phyloP scores from a whole-genome alignment of 2,329 filamentous ascomycete genomes.

The Neospermospora avenae region DNA sequence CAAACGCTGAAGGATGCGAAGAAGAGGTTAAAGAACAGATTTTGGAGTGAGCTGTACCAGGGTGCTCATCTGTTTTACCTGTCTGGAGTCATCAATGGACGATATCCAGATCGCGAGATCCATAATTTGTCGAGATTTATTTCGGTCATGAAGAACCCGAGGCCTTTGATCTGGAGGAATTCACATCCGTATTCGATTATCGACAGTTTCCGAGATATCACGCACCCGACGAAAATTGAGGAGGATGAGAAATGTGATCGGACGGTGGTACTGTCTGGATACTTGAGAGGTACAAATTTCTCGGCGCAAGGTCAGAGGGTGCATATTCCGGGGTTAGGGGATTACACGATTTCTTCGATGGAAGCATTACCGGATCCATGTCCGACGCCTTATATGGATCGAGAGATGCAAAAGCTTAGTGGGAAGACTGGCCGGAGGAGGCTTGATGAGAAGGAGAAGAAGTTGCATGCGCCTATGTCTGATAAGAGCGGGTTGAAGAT shows the following conservation, averaged over 20 bases:
- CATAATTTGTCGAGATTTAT: conserved; percentile 94
- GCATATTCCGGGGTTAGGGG: conserved; percentile 89
- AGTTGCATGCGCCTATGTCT: conserved; percentile 95
- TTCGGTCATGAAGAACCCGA: conserved; percentile 98
- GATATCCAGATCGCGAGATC: conserved; percentile 94
- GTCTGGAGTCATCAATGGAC: conserved; percentile 91
- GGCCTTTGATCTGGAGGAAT: conserved; percentile 95
- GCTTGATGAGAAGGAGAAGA: conserved; percentile 94
- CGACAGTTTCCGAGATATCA: conserved; percentile 93
- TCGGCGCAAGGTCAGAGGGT: conserved; percentile 79
- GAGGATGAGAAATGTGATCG: conserved; percentile 86
- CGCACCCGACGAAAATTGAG: conserved; percentile 87
- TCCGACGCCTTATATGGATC: conserved; percentile 87
- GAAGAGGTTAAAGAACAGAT: conserved; percentile 90
- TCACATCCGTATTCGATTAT: conserved; percentile 91
- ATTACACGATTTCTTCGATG: conserved; percentile 78
- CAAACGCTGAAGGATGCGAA: conserved; percentile 90
- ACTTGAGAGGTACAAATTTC: conserved; percentile 93
- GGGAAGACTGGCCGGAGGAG: conserved; percentile 79
- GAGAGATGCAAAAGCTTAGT: conserved; percentile 76
- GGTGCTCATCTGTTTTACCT: conserved; percentile 97
- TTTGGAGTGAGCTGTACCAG: conserved; percentile 97
- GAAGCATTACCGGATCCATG: conserved; percentile 92
- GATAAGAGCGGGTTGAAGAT: conserved; percentile 95
- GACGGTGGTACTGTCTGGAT: conserved; percentile 87